Base-by-base conservation (phyloP, 2,329 filamentous ascomycete species). In the Sclerotiophoma versabilis region DNA sequence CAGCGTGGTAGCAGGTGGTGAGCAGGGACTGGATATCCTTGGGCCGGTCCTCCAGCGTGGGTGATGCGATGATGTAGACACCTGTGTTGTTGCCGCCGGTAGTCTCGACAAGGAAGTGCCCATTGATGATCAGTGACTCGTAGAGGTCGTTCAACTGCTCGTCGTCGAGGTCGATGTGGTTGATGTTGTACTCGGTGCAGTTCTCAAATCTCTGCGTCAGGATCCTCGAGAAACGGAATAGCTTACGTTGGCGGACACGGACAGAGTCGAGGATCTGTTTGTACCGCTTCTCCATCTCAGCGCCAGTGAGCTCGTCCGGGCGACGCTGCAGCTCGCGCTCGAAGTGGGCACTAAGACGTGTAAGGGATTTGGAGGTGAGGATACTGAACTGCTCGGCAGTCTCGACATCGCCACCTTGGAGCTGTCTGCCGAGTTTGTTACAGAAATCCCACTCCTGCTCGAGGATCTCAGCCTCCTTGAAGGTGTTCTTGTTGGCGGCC, bases 361-460 rank as follows among this genome's bases (percentile, higher is more conserved):
- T 90, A 57, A 98, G 83, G 8, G 93, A 93, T 76, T 97, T 98
- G 69, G 91, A 93, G 1, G 95, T 98, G 58, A 99, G 82, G 22
- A 91, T 91, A 73, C 85, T 96, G 75, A 99, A 99, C 73, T 99
- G 95, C 78, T 98, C 95, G 1, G 95, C 95, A 34, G 98, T 95
- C 77, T 98, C 93, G 33, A 98, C 90, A 73, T 98, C 92, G 58
- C 95, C 96, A 25, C 91, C 90, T 64, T 96, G 88, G n/a, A 99
- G 83, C 72, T 95, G 90, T 42, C 91, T 86, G 22, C 93, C 95
- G 51, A 99, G 91, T 66, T 93, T 88, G 69, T 98, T 98, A 47
- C 91, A 96, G 69, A 98, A 98, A 52, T 92, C 92, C 95, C 95
- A 99, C 76, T 99, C 95, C 68, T 96, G 92, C 72, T 97, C 96